phyloP scores from a whole-genome alignment of 495 filamentous ascomycete genomes.

The Trichoderma orchidacearum region DNA sequence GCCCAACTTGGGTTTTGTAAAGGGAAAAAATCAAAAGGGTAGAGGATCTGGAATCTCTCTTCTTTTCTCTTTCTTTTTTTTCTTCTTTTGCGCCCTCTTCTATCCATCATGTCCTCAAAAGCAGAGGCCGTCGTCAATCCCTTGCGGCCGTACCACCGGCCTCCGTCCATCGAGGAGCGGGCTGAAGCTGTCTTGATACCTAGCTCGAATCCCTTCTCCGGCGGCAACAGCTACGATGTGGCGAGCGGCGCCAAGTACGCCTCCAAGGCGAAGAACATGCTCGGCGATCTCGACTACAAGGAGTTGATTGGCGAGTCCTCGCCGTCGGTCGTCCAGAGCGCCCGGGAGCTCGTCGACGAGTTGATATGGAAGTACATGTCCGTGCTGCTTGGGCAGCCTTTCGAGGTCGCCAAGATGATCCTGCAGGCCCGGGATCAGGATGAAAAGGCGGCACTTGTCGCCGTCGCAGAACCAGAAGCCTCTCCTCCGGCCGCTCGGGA shows the following conservation, averaged over 20 bases:
- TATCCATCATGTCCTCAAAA: conserved; percentile 22
- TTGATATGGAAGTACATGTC: conserved; percentile 76
- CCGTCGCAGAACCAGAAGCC: conserved; percentile 7
- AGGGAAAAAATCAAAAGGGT: neutral
- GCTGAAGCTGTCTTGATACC: conserved; percentile 20
- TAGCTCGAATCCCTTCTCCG: conserved; percentile 28
- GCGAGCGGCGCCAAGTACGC: conserved; percentile 34
- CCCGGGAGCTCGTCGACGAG: conserved; percentile 62
- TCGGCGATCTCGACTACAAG: conserved; percentile 77
- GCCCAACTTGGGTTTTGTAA: neutral
- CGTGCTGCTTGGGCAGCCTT: conserved; percentile 80
- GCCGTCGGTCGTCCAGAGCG: conserved; percentile 54
- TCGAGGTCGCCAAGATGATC: conserved; percentile 90
- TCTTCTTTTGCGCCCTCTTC: neutral
- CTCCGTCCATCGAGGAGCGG: conserved; percentile 60
- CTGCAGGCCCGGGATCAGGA: conserved; percentile 59
- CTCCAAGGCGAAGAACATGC: conserved; percentile 67
- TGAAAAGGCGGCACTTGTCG: conserved; percentile 23
- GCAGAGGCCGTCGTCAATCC: conserved; percentile 66
- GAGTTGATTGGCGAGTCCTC: conserved; percentile 71
- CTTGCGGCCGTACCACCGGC: conserved; percentile 86
- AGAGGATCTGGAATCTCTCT: neutral
- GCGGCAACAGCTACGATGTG: conserved; percentile 32
- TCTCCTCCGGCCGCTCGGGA: neutral
- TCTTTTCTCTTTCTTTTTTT: neutral